Evolutionary conservation across 768 basidiomycete species (phyloP), one percentile per base, ranked within the genome.

Genomic region (Lyophyllum decastes): DNA sequence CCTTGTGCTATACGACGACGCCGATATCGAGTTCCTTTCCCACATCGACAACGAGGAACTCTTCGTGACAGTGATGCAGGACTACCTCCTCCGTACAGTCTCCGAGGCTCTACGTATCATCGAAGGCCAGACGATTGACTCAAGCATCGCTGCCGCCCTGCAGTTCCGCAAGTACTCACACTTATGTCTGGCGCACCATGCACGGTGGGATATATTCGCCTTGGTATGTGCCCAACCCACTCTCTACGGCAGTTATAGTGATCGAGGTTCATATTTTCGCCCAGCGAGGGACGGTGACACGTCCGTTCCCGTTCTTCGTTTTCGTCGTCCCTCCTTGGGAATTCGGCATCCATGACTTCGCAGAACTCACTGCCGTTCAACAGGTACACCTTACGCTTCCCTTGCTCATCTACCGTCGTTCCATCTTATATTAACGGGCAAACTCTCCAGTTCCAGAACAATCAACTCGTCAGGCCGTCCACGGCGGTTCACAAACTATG

Each of bases 131-230:
- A 16, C 54, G 17, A 45, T 26, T 24, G 45, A 54, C 16, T 54
- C 59, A 14, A 55, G 61, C 9, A 49, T 58, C 14, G 49, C 60
- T 8, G 30, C 60, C 9, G 54, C 46, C 25, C 49, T 66, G 21
- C 55, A 60, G 54, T 70, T 70, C 40, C 47, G 43, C 22, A 43
- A 53, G 14, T 55, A 46, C 34, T 69, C 64, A 24, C 27, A 54
- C 27, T 44, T 70, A n/a, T 63, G 63, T 35, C n/a, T 52, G 2
- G 66, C 66, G n/a, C 64, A 59, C 19, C 62, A 65, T 59, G 61
- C 59, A 6, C 61, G 64, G n/a, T 70, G 69, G 69, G 65, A 68
- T 51, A 65, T 70, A 12, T 55, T 67, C 17, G 55, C 62, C 40
- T 38, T 70, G 54, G 69, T 67, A 54, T 43, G n/a, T n/a, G 22